Evolutionary conservation across 108 stramenopile genomes (phyloP).

Genomic region (Mediolabrus comicus): DNA sequence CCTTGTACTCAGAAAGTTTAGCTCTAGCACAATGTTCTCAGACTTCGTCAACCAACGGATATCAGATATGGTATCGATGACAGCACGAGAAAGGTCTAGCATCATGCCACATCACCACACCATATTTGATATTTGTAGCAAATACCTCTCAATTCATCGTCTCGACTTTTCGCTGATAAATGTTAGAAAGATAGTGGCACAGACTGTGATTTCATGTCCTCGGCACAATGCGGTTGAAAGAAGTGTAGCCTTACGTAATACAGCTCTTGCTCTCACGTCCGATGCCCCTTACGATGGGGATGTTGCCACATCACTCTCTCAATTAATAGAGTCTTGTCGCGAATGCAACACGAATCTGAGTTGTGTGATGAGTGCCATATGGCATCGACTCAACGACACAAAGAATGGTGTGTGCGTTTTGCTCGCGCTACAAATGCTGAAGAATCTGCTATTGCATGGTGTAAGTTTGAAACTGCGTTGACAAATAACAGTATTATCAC

Average conservation of each 20-base stretch:
- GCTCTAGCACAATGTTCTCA: conserved; percentile 77
- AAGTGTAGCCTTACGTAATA: conserved; percentile 54
- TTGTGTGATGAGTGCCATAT: conserved; percentile 83
- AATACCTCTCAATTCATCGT: conserved; percentile 63
- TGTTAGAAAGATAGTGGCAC: conserved; percentile 62
- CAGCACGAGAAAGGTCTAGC: conserved; percentile 29
- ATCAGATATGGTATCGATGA: conserved; percentile 56
- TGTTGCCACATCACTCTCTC: conserved; percentile 53
- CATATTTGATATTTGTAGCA: conserved; percentile 64
- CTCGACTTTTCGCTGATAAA: conserved; percentile 66
- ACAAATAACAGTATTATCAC: too few species aligned
- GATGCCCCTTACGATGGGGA: conserved; percentile 75
- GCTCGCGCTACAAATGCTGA: conserved; percentile 68
- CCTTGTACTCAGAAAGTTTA: conserved; percentile 69
- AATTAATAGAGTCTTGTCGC: conserved; percentile 67
- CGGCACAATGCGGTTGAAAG: conserved; percentile 46
- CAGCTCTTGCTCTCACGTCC: conserved; percentile 73
- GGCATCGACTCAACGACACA: conserved; percentile 74
- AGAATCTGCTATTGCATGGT: conserved; percentile 78
- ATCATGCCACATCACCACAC: conserved; percentile 66
- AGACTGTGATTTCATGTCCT: conserved; percentile 64
- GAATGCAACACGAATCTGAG: conserved; percentile 66
- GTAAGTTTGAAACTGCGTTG: too few species aligned
- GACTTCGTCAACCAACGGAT: conserved; percentile 73
- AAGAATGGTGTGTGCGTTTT: conserved; percentile 68